phyloP scores from a whole-genome alignment of 306 rosid species.

The Canavalia ensiformis region DNA sequence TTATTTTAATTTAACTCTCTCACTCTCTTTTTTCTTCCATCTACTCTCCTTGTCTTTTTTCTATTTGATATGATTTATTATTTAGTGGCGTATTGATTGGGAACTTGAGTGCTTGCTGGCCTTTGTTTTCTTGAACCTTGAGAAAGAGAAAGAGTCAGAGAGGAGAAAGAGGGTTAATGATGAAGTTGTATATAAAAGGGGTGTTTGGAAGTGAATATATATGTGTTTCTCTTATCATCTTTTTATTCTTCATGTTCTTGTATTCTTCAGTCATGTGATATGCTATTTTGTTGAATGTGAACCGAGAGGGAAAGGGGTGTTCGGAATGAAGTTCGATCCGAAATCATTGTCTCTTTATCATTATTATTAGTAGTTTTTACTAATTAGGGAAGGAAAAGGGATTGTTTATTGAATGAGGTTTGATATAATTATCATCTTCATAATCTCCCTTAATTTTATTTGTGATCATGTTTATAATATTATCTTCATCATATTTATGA shows the following conservation, averaged over 20 bases:
- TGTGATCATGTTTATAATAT: no score
- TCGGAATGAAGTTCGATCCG: conserved; percentile 46
- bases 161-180: not conserved
- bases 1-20: conserved; percentile 20
- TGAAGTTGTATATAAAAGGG: conserved; percentile 19
- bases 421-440: no score
- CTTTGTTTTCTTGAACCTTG: conserved; percentile 29
- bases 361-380: no score
- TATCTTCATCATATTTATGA: no score
- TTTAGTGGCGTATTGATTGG: conserved; percentile 43
- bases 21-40: not conserved
- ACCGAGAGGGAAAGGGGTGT: conserved; percentile 28
- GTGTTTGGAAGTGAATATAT: not conserved
- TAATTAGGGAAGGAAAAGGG: no score
- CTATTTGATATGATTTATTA: not conserved
- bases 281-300: no score
- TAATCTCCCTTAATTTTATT: no score
- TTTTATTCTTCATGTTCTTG: not conserved
- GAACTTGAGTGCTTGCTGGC: conserved; percentile 47
- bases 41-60: not conserved
- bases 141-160: conserved; percentile 10
- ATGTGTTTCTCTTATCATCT: not conserved
- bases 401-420: no score
- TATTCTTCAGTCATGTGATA: not conserved
- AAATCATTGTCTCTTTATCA: conserved; percentile 30